Conservation (phyloP, 495 filamentous ascomycete species). For the Aspergillus ostianus region DNA sequence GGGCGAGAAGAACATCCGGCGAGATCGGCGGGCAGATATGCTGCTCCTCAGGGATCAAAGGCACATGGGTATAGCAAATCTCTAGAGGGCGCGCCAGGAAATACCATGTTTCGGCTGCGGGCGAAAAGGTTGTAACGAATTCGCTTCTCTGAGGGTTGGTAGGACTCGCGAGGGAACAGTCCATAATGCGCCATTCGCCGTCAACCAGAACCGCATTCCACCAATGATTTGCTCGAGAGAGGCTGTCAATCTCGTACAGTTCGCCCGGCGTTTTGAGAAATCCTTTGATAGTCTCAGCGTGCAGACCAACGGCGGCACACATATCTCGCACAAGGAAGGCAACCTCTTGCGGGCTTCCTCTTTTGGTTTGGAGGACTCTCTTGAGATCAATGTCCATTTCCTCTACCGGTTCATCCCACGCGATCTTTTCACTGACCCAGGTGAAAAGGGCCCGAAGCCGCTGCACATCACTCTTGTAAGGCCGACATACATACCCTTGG, state of each 20-base stretch:
- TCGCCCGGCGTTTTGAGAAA: constrained; percentile 92
- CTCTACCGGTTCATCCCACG: constrained; percentile 95
- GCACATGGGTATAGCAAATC: constrained; percentile 92
- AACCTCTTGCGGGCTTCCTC: constrained; percentile 89
- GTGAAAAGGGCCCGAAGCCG: constrained; percentile 91
- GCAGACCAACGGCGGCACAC: constrained; percentile 86
- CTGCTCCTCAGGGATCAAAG: constrained; percentile 79
- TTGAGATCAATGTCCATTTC: constrained; percentile 70
- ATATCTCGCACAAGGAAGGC: constrained; percentile 87
- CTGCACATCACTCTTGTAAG: constrained; percentile 93
- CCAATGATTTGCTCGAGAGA: constrained; percentile 88
- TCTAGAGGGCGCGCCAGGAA: constrained; percentile 85
- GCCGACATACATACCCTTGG: constrained; percentile 89
- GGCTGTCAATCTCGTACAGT: constrained; percentile 65
- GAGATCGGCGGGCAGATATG: constrained; percentile 88
- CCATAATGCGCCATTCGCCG: constrained; percentile 94
- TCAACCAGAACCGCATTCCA: constrained; percentile 97
- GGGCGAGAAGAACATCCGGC: constrained; percentile 75
- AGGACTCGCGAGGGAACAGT: constrained; percentile 86
- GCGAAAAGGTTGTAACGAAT: constrained; percentile 69
- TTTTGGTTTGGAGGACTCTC: constrained; percentile 76
- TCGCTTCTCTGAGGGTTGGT: constrained; percentile 76
- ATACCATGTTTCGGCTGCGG: constrained; percentile 81
- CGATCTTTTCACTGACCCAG: constrained; percentile 92
- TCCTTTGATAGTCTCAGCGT: constrained; percentile 78